Evolutionary conservation across 2,329 filamentous ascomycete species (phyloP), one percentile per base, ranked within the genome.

Genomic region (Tolypocladium endophyticum): DNA sequence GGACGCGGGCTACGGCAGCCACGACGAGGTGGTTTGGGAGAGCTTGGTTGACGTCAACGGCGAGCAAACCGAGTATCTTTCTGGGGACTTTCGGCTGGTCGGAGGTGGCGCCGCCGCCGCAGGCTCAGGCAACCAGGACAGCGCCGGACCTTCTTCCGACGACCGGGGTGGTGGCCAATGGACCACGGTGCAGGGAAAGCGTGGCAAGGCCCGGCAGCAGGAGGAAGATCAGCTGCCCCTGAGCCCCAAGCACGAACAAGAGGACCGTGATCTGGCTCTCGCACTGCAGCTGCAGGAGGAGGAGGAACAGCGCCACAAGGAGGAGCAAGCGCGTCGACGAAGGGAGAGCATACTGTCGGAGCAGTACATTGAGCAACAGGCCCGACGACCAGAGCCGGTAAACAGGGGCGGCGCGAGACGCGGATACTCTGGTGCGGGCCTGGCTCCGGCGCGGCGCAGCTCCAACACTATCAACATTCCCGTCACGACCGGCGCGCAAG

Each of bases 11-110:
- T 99, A 96, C 69, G 87, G 88, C 14, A 83, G 81, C 12, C 91
- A 97, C 66, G 88, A 92, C 20, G 93, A 97, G 70, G 86, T 99
- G 16, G 90, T 99, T 0, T 99, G 94, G 94, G 94, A 99, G 73
- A 94, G 88, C 12, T 79, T 99, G 2, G 87, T 89, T 0, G 93
- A 97, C 67, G 87, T 96, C 28, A 94, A 87, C 57, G 94, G 94
- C 9, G 87, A 89, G 67, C 83, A 83, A 18, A 87, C 90, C 2
- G 89, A 92, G 69, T 91, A 95, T 67, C 90, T 91, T 65, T 91
- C 92, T 0, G 94, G 94, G 1, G 92, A 97, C 68, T 97, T 97
- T 72, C 84, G 88, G 38, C 80, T 89, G 0, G 89, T 97, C n/a
- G 87, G 90, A 87, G 65, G 75, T 70, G 61, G 64, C 30, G 61